phyloP scores from a whole-genome alignment of 495 filamentous ascomycete species.

The Xeromyces bisporus region DNA sequence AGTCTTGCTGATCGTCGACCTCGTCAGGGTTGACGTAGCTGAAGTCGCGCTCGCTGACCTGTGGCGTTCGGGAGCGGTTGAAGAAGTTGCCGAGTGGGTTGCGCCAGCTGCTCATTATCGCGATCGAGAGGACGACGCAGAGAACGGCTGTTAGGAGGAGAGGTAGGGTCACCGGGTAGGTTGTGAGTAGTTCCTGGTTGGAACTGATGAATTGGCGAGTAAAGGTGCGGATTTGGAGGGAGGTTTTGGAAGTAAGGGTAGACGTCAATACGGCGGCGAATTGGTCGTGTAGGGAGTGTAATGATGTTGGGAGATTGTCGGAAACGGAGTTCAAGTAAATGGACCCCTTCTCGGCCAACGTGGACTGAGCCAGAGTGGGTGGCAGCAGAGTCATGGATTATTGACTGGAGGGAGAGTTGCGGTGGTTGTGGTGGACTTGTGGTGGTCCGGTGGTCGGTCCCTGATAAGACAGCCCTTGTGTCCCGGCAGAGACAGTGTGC shows the following conservation, averaged over 20 bases:
- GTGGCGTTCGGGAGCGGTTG: slow-evolving; percentile 19
- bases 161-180: neutral
- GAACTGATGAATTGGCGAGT: neutral
- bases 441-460: no score
- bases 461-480: no score
- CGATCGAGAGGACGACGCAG: slow-evolving; percentile 29
- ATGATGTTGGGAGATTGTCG: slow-evolving; percentile 34
- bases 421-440: no score
- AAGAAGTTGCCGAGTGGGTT: slow-evolving; percentile 35
- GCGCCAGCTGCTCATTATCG: slow-evolving; percentile 49
- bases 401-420: no score
- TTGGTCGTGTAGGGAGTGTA: slow-evolving; percentile 24
- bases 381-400: slow-evolving; percentile 23
- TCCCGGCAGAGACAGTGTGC: no score
- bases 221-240: slow-evolving; percentile 21
- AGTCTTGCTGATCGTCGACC: slow-evolving; percentile 26
- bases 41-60: slow-evolving; percentile 63
- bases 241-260: slow-evolving; percentile 16
- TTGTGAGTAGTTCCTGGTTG: neutral
- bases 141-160: slow-evolving; percentile 32
- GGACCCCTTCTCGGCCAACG: slow-evolving; percentile 30
- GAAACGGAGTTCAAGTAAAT: slow-evolving; percentile 37
- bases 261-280: slow-evolving; percentile 18
- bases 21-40: slow-evolving; percentile 66
- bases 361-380: slow-evolving; percentile 29